Percentiles rank a stretch among this genome's conserved stretches.
Evolutionary conservation across 1,284 basidiomycete genomes (phyloP).

Genomic region (Malassezia vespertilionis): DNA sequence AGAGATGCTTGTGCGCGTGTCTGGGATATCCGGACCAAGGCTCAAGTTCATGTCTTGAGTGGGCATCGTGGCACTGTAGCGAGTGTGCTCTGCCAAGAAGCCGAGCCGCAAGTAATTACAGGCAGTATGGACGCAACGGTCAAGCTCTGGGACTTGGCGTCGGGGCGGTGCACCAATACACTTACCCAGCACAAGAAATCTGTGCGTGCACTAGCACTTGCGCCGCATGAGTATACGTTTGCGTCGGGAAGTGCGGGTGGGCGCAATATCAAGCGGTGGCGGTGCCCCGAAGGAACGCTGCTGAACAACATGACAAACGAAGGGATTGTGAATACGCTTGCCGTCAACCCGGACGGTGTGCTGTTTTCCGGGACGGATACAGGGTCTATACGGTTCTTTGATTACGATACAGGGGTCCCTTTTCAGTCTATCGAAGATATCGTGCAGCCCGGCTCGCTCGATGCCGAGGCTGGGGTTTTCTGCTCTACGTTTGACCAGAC

Average conservation of each 20-base stretch:
- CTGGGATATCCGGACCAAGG: constrained; percentile 98
- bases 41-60: constrained; percentile 80
- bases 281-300: constrained; percentile 86
- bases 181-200: constrained; percentile 97
- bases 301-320: constrained; percentile 94
- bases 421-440: constrained; percentile 91
- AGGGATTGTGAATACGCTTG: constrained; percentile 90
- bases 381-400: constrained; percentile 48
- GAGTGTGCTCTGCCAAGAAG: constrained; percentile 85
- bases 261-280: constrained; percentile 99
- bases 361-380: constrained; percentile 68
- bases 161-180: constrained; percentile 87
- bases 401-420: constrained; percentile 82
- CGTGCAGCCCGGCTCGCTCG: constrained; percentile 89
- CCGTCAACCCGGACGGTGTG: constrained; percentile 87
- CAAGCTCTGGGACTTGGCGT: constrained; percentile 94
- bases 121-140: constrained; percentile 97
- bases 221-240: constrained; percentile 80
- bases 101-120: constrained; percentile 93
- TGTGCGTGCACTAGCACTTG: constrained; percentile 80
- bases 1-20: constrained; percentile 90
- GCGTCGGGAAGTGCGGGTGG: constrained; percentile 87
- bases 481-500: constrained; percentile 93
- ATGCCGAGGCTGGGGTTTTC: constrained; percentile 80
- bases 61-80: constrained; percentile 91